A percentile compares a stretch with the other conserved stretches of the same genome.
Conservation (phyloP, 495 filamentous ascomycete genomes). For the Podospora didyma region DNA sequence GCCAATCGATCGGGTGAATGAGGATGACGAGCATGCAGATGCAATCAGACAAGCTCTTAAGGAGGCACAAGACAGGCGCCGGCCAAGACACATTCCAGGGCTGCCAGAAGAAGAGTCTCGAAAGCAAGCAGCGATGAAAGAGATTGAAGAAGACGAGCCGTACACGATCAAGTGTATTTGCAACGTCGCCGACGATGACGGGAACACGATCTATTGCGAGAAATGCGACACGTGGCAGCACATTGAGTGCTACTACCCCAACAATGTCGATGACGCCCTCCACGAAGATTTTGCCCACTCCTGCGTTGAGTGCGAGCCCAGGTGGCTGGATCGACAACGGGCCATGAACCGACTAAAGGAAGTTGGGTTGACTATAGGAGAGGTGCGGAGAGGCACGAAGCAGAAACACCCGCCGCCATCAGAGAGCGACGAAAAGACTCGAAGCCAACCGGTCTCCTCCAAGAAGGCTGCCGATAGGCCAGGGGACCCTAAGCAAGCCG, state of each 20-base stretch:
- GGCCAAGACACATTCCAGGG: too few relatives aligned
- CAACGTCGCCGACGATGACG: slow-evolving; percentile 87
- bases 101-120: slow-evolving; percentile 58
- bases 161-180: slow-evolving; percentile 99
- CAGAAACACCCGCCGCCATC: slow-evolving; percentile 65
- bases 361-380: slow-evolving; percentile 49
- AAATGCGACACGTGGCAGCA: slow-evolving; percentile 97
- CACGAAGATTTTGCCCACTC: slow-evolving; percentile 65
- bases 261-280: slow-evolving; percentile 64
- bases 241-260: slow-evolving; percentile 88
- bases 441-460: slow-evolving; percentile 47
- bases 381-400: slow-evolving; percentile 55
- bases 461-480: too few relatives aligned
- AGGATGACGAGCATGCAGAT: slow-evolving; percentile 56
- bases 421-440: slow-evolving; percentile 72
- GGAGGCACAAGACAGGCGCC: slow-evolving; percentile 48
- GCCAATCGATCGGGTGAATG: slow-evolving; percentile 74
- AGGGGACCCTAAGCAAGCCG: too few relatives aligned
- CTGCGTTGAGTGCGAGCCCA: slow-evolving; percentile 81
- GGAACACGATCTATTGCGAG: slow-evolving; percentile 95
- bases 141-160: slow-evolving; percentile 72
- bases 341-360: slow-evolving; percentile 60
- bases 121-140: too few relatives aligned
- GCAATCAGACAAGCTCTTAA: slow-evolving; percentile 55
- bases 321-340: slow-evolving; percentile 61